Percentiles rank a stretch among this genome's conserved stretches.
These are phyloP conservation scores for Stemphylium vesicarium DNA, from an alignment of 2,329 filamentous ascomycete species.

Conservation along the genomic window DNA sequence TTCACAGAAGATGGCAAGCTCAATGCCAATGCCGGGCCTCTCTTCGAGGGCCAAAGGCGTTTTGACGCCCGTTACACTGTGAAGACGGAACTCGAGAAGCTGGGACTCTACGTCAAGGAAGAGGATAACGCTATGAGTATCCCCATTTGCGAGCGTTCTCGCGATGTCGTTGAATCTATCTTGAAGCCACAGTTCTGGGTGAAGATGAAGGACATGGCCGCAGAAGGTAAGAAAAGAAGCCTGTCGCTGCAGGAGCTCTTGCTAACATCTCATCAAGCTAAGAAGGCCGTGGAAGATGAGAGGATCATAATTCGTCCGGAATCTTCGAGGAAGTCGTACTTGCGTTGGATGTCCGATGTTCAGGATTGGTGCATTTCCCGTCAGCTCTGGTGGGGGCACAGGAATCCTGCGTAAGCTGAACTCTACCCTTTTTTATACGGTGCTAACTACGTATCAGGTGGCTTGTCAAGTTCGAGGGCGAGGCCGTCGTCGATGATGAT, in stretches of 20 bases:
- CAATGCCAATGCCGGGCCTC: constrained; percentile 82
- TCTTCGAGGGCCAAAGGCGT: constrained; percentile 84
- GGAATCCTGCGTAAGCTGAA: constrained; percentile 90
- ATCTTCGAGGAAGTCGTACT: constrained; percentile 81
- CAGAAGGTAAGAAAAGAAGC: too few species aligned
- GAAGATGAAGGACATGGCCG: constrained; percentile 86
- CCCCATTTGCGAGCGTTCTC: constrained; percentile 82
- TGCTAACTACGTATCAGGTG: too few species aligned
- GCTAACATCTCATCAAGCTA: too few species aligned
- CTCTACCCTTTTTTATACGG: too few species aligned
- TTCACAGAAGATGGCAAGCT: constrained; percentile 87
- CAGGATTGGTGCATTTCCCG: constrained; percentile 86
- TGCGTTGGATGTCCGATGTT: constrained; percentile 80
- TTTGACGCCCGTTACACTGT: constrained; percentile 91
- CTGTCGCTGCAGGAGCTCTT: too few species aligned
- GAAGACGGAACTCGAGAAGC: constrained; percentile 81
- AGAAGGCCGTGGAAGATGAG: constrained; percentile 79
- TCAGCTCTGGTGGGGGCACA: constrained; percentile 97
- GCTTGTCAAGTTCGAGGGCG: constrained; percentile 69
- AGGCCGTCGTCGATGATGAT: background rate
- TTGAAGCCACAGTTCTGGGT: constrained; percentile 99
- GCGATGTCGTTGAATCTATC: constrained; percentile 86
- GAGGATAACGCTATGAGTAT: constrained; percentile 95
- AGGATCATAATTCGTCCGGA: constrained; percentile 86
- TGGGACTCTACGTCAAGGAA: constrained; percentile 89